Evolutionary conservation across 169 alveolate species (phyloP).

Genomic region (Plasmodium sp.): DNA sequence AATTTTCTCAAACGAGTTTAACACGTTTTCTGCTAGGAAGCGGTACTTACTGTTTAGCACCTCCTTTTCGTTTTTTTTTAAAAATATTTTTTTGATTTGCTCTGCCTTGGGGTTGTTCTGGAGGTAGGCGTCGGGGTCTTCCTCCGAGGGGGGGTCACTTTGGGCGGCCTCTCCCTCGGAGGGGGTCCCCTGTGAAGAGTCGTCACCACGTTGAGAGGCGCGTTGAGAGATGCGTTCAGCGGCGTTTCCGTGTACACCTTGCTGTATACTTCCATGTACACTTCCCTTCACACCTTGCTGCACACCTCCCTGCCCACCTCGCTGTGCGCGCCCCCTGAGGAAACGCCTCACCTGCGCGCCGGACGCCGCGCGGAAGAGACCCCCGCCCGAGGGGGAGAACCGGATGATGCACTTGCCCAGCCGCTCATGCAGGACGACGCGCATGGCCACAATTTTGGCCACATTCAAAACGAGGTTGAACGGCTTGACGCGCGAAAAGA

Average conservation of each 20-base stretch:
- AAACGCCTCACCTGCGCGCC: neutral
- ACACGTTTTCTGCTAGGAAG: slow-evolving; percentile 7
- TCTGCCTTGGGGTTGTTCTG: neutral
- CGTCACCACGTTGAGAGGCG: neutral
- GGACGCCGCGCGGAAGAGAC: slow-evolving; percentile 1
- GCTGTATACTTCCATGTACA: too few relatives aligned
- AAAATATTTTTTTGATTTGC: neutral
- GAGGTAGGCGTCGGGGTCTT: neutral
- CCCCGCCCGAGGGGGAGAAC: neutral
- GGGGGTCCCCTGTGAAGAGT: too few relatives aligned
- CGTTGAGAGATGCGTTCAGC: too few relatives aligned
- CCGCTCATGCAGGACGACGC: slow-evolving; percentile 36
- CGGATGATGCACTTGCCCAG: slow-evolving; percentile 26
- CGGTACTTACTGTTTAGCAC: slow-evolving; percentile 26
- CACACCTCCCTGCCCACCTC: neutral
- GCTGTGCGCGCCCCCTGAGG: neutral
- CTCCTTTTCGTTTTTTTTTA: slow-evolving; percentile 19
- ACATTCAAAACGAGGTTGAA: slow-evolving; percentile 24
- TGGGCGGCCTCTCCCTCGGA: neutral
- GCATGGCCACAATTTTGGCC: slow-evolving; percentile 15
- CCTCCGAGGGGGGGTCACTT: neutral
- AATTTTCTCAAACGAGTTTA: slow-evolving; percentile 36
- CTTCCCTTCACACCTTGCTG: too few relatives aligned
- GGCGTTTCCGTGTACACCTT: too few relatives aligned
- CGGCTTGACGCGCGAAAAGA: slow-evolving; percentile 29